Percentiles rank a stretch among this genome's conserved stretches.
phyloP scores from a whole-genome alignment of 192 early-diverging fungal genomes.

The Phycomyces nitens region DNA sequence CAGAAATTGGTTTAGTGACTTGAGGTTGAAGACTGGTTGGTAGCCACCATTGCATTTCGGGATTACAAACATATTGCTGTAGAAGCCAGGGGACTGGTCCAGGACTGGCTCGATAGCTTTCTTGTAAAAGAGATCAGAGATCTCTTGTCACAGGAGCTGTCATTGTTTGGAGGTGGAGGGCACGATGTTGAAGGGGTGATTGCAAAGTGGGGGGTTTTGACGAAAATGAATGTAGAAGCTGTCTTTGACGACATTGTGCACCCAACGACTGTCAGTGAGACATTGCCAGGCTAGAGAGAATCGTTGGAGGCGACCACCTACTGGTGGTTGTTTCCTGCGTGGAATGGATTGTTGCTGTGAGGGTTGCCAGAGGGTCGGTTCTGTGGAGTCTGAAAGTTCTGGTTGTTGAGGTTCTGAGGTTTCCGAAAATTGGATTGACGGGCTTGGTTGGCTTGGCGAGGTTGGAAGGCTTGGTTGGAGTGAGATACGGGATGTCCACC shows the following conservation, averaged over 20 bases:
- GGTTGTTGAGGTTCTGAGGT: too few species aligned
- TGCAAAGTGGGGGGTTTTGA: conserved; percentile 6
- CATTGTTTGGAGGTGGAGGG: conserved; percentile 9
- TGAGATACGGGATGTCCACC: too few species aligned
- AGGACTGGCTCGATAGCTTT: conserved; percentile 23
- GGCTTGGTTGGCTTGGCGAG: too few species aligned
- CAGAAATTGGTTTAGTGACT: conserved; percentile 5
- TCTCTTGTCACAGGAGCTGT: conserved; percentile 16
- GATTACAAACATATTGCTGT: conserved; percentile 28
- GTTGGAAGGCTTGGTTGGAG: too few species aligned
- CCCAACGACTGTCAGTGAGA: conserved; percentile 11
- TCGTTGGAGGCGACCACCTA: neutral
- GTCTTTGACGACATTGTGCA: conserved; percentile 11
- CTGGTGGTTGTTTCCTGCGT: conserved; percentile 17
- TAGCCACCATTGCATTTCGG: conserved; percentile 26
- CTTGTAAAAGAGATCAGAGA: conserved; percentile 21
- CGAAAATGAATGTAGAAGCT: conserved; percentile 24
- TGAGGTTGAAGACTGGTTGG: conserved; percentile 31
- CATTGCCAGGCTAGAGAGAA: conserved; percentile 20
- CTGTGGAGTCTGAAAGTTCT: too few species aligned
- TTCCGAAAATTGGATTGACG: too few species aligned
- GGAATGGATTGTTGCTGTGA: too few species aligned
- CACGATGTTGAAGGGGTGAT: conserved; percentile 4
- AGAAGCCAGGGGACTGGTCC: conserved; percentile 14
- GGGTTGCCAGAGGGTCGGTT: neutral